Conservation (phyloP, 495 filamentous ascomycete genomes). For the Annulohypoxylon moriforme region DNA sequence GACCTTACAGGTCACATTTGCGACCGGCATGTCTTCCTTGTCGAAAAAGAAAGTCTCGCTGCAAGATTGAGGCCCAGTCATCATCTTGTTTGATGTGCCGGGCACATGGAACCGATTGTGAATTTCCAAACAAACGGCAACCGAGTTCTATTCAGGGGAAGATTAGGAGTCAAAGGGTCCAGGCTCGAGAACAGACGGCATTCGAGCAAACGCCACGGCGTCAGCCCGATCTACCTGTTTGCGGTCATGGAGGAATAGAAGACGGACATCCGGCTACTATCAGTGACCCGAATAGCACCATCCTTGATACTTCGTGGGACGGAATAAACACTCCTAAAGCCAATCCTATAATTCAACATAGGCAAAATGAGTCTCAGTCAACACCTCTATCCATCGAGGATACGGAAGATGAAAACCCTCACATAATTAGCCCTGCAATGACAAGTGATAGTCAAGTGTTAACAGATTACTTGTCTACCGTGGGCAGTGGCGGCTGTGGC, state of each 20-base stretch:
- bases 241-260: neutral
- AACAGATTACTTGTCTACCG: conserved; percentile 2
- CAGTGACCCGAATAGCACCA: too few relatives aligned
- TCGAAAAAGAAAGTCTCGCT: conserved; percentile 26
- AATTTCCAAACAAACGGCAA: neutral
- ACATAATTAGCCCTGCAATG: conserved; percentile 10
- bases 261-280: neutral
- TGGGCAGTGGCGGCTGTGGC: neutral
- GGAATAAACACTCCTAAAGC: neutral
- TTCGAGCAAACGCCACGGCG: neutral
- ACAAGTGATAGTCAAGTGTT: conserved; percentile 10
- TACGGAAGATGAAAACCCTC: conserved; percentile 11
- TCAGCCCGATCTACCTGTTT: neutral
- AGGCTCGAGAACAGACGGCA: neutral
- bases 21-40: conserved; percentile 20
- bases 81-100: conserved; percentile 12
- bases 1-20: conserved; percentile 17
- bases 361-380: neutral
- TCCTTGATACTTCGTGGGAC: neutral
- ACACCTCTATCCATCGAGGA: conserved; percentile 19
- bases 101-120: conserved; percentile 1
- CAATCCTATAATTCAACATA: neutral
- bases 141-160: neutral
- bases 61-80: conserved; percentile 14
- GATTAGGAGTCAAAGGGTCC: neutral